Evolutionary conservation across 2,329 filamentous ascomycete genomes (phyloP).

Genomic region (Colletotrichum gigasporum): DNA sequence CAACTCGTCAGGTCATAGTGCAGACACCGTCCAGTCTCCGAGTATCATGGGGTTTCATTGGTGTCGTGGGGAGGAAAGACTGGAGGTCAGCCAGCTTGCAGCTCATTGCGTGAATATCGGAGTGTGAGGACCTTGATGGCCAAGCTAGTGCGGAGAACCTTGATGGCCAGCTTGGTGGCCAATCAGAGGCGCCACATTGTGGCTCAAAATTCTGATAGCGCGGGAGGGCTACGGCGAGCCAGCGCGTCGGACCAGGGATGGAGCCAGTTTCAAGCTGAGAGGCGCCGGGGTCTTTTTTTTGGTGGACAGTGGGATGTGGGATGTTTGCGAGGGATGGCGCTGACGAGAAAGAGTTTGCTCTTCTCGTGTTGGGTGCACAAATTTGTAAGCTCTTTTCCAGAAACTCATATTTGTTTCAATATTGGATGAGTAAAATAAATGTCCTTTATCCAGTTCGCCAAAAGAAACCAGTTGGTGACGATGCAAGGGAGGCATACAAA

Average conservation of each 20-base stretch:
- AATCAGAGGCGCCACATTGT: constrained; percentile 2
- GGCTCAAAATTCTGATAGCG: neutral
- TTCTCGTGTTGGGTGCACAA: no score
- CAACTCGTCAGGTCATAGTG: neutral
- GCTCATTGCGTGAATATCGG: neutral
- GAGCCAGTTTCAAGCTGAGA: constrained; percentile 4
- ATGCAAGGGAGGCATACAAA: neutral
- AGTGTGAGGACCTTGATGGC: constrained; percentile 29
- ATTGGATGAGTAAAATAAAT: neutral
- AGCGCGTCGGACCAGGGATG: constrained; percentile 12
- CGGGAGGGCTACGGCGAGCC: neutral
- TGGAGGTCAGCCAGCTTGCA: neutral
- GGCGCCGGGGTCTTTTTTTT: no score
- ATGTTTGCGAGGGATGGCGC: no score
- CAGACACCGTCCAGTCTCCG: neutral
- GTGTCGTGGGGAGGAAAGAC: neutral
- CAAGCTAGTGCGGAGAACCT: constrained; percentile 27
- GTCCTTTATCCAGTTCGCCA: no score
- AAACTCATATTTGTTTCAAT: neutral
- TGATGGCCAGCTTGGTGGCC: constrained; percentile 12
- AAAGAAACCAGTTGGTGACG: no score
- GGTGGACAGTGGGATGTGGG: neutral
- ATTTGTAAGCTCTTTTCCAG: no score
- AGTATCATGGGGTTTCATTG: neutral
- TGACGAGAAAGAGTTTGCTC: no score